Evolutionary conservation across 2,329 filamentous ascomycete genomes (phyloP).

Genomic region (Thelonectria blattea): DNA sequence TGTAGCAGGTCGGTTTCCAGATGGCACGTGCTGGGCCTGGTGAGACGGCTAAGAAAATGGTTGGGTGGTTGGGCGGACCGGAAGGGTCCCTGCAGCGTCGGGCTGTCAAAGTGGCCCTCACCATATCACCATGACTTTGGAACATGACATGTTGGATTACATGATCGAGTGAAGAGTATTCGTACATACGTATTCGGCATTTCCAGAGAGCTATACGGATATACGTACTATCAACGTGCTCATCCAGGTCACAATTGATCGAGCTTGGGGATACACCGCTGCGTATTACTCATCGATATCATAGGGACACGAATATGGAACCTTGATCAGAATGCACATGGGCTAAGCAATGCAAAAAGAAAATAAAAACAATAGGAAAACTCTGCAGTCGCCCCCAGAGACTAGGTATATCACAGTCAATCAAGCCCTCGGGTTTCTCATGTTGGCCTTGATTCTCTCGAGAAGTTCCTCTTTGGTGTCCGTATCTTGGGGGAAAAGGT

Average conservation of each 20-base stretch:
- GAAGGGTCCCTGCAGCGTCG: background rate
- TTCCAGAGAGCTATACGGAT: too few relatives aligned
- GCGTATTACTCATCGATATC: too few relatives aligned
- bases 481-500: constrained; percentile 51
- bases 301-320: background rate
- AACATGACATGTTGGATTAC: too few relatives aligned
- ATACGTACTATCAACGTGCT: too few relatives aligned
- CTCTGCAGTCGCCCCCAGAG: too few relatives aligned
- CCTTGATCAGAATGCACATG: background rate
- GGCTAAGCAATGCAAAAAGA: background rate
- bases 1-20: constrained; percentile 25
- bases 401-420: too few relatives aligned
- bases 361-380: background rate
- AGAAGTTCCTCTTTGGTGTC: constrained; percentile 55
- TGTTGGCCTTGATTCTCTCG: constrained; percentile 54
- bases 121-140: constrained; percentile 3
- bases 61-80: constrained; percentile 36
- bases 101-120: constrained; percentile 14
- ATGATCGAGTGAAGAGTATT: too few relatives aligned
- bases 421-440: constrained; percentile 48
- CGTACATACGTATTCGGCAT: too few relatives aligned
- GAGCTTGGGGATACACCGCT: background rate
- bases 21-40: constrained; percentile 35
- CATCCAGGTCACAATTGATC: too few relatives aligned
- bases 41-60: constrained; percentile 34